phyloP scores from a whole-genome alignment of 805 yeast species.

The Cyberlindnera lachancei region DNA sequence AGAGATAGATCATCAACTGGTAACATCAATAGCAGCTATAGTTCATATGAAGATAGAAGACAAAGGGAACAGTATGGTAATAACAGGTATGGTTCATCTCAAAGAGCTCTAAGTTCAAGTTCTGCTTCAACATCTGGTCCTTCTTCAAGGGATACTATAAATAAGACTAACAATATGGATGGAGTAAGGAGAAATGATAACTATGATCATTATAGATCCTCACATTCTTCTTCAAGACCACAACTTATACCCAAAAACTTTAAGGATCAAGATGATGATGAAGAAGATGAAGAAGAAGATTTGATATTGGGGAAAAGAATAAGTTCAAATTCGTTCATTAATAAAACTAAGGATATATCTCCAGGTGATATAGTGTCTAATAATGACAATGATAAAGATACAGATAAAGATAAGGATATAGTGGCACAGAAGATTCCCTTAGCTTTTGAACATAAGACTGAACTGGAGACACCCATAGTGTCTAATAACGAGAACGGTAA shows the following conservation, averaged over 20 bases:
- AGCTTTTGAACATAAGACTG: slow-evolving; percentile 16
- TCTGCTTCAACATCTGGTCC: not conserved
- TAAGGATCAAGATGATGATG: slow-evolving; percentile 19
- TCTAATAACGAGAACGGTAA: no score
- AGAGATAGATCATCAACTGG: not conserved
- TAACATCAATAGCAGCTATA: not conserved
- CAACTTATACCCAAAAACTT: slow-evolving; percentile 22
- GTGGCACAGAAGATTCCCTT: slow-evolving; percentile 15
- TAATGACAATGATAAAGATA: not conserved
- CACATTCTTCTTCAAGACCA: no score
- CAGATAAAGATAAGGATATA: not conserved
- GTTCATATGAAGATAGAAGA: slow-evolving; percentile 7
- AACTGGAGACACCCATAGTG: no score
- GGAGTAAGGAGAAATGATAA: slow-evolving; percentile 1
- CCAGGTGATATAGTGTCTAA: no score
- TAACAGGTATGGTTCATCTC: slow-evolving; percentile 1
- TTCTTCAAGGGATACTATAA: no score
- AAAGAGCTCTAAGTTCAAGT: not conserved
- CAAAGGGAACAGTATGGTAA: slow-evolving; percentile 4
- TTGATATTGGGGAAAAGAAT: slow-evolving; percentile 1
- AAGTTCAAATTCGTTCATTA: not conserved
- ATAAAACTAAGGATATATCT: no score
- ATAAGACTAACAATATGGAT: no score
- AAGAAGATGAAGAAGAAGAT: slow-evolving; percentile 20
- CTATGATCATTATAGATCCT: no score